Evolutionary conservation across 768 basidiomycete species (phyloP).

Genomic region (Tricholoma furcatifolium): DNA sequence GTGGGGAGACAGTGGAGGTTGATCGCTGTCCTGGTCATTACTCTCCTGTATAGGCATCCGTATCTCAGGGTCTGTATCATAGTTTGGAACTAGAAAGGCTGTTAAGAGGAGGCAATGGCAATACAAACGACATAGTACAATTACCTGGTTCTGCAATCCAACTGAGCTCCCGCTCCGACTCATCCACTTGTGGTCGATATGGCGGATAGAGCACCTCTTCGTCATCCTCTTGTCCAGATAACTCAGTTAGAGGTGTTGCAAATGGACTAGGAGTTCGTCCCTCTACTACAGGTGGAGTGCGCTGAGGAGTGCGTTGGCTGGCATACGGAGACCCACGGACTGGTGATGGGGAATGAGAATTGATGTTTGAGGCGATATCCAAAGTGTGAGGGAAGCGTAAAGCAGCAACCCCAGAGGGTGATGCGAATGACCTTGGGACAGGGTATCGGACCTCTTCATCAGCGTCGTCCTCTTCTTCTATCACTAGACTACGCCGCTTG

Average conservation of each 20-base stretch:
- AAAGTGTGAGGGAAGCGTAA: constrained; percentile 47
- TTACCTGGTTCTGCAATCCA: constrained; percentile 77
- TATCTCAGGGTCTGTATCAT: constrained; percentile 50
- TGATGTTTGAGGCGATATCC: constrained; percentile 49
- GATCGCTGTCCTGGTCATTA: constrained; percentile 45
- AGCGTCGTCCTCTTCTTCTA: constrained; percentile 70
- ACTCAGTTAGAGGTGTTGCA: constrained; percentile 67
- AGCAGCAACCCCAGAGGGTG: constrained; percentile 37
- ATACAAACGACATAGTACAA: constrained; percentile 21
- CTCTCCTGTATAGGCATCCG: constrained; percentile 61
- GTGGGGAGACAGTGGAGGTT: constrained; percentile 49
- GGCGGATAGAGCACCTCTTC: constrained; percentile 67
- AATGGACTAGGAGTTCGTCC: constrained; percentile 70
- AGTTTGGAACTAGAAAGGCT: constrained; percentile 6
- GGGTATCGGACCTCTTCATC: constrained; percentile 59
- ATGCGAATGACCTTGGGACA: constrained; percentile 37
- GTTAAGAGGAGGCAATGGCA: neutral
- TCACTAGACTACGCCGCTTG: constrained; percentile 60
- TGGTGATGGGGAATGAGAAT: constrained; percentile 39
- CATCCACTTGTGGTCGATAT: constrained; percentile 44
- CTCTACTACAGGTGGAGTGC: constrained; percentile 55
- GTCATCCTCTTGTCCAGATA: constrained; percentile 56
- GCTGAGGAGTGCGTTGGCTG: constrained; percentile 41
- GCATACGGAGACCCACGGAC: constrained; percentile 51
- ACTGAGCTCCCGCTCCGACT: constrained; percentile 61